Base-by-base conservation (phyloP, 1,139 yeast species). In the Geotrichum armillariae region DNA sequence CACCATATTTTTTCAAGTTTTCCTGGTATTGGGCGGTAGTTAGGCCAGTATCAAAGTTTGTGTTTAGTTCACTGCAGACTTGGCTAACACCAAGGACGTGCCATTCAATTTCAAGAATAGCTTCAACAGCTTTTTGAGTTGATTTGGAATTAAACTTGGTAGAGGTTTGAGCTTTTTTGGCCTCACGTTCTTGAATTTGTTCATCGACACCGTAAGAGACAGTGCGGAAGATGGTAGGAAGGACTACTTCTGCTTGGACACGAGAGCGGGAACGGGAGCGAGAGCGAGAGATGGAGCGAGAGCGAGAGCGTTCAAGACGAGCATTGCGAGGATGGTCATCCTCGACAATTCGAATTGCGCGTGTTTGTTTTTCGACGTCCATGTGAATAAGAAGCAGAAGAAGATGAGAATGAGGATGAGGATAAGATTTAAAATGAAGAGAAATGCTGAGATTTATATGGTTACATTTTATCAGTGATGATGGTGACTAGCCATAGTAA, bases 21-120 rank as follows among this genome's bases (percentile, higher is more conserved):
- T 50, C 53, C 27, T 47, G 49, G 16, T 60, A 66, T 47, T 60
- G 62, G n/a, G 58, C 49, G 18, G 53, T 46, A 1, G 63, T 53
- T 22, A 65, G 54, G 2, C 68, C 68, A 6, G 3, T 2, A 12
- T 39, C 34, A 12, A 11, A 16, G 14, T 23, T 9, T 8, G 21
- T 27, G 32, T n/a, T 14, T 5, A 39, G 33, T 20, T 39, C 42
- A 5, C 11, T 8, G 22, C 21, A 25, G 9, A 39, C 42, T 21
- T 39, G 42, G 14, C 16, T 23, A 1, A 33, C 9, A 7, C 21
- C 25, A 9, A 39, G 25, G 6, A 20, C 42, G 22, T 39, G 42
- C 42, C 42, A 39, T 27, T 25, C 42, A 25, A 22, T 39, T 14
- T 25, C 22, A 3, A 27, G 34, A 16, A 39, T 9, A 16, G 20